Base-by-base conservation (phyloP, 441 rosid species). In the Syzygium malaccense region DNA sequence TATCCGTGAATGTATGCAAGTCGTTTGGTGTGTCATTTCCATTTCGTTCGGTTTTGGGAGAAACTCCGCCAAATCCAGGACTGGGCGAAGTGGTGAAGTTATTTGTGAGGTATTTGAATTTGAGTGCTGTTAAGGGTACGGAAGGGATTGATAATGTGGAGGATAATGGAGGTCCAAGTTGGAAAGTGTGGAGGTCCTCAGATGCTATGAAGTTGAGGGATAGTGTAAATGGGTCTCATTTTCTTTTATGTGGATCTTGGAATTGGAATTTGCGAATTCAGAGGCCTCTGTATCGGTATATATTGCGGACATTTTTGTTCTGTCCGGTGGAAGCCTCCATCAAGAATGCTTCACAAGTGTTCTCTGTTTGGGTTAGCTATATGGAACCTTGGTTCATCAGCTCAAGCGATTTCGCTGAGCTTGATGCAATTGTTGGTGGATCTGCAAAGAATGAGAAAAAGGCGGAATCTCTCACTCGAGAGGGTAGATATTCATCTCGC, bases 341-440 rank as follows among this genome's bases (percentile, higher is more conserved):
- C 56, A 97, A 95, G 98, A 96, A 93, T 93, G 96, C 93, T 41
- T 95, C 98, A 12, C 94, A 95, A 92, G 96, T 97, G 84, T 95
- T 97, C 86, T 93, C 95, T 4, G 94, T 96, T 85, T 97, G 99
- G 99, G 87, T 93, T 91, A 89, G 88, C 91, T 96, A 95, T 88
- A 90, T 97, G 93, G 97, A 96, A 89, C 99, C 99, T 14, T 97
- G 99, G 99, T 90, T 71, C 79, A 89, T 91, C 85, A 90, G 93
- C 88, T 92, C 93, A 90, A 93, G 92, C 91, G 94, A 94, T 91
- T 97, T 97, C 86, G 60, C 88, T 2, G 95, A 92, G 92, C 95
- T 95, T 45, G 98, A 94, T 91, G 92, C 89, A 14, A 86, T 88
- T 89, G 79, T 90, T 83, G 93, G 89, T 92, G 94, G 93, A 49